Evolutionary conservation across 768 basidiomycete genomes (phyloP).

Genomic region (Lactarius deliciosus): DNA sequence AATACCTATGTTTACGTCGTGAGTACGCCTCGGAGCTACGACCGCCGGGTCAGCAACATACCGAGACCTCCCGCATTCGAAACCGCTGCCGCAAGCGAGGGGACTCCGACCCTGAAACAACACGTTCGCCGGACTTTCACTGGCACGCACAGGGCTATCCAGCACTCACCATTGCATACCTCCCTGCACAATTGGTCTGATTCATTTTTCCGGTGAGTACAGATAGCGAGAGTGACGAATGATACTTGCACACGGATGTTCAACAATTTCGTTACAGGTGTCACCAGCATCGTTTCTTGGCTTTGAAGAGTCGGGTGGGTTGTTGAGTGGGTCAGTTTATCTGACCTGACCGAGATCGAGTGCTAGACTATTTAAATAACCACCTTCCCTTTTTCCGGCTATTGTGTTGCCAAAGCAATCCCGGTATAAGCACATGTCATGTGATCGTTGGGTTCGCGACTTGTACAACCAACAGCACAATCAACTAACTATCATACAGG

Average conservation of each 20-base stretch:
- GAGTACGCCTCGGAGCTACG: not conserved
- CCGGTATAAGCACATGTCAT: not conserved
- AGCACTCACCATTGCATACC: slow-evolving; percentile 82
- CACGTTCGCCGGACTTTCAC: not conserved
- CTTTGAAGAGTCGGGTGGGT: not conserved
- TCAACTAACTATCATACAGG: not conserved
- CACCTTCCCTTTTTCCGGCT: not conserved
- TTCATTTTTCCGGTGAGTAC: slow-evolving; percentile 11
- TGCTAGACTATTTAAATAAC: not conserved
- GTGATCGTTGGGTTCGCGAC: not conserved
- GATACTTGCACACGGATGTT: slow-evolving; percentile 61
- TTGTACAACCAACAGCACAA: not conserved
- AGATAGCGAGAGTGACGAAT: not conserved
- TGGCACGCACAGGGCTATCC: not conserved
- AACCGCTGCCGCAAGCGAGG: slow-evolving; percentile 71
- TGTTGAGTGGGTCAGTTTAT: not conserved
- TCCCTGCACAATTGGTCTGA: slow-evolving; percentile 78
- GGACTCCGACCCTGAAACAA: slow-evolving; percentile 70
- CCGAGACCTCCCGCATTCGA: slow-evolving; percentile 83
- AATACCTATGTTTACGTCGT: slow-evolving; percentile 49
- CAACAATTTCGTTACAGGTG: slow-evolving; percentile 62
- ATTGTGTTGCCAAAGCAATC: not conserved
- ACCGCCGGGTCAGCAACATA: slow-evolving; percentile 33
- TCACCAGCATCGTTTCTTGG: slow-evolving; percentile 43
- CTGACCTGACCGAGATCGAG: too few species aligned